A percentile compares a stretch with the other conserved stretches of the same genome.
Evolutionary conservation across 2,329 filamentous ascomycete genomes (phyloP).

Genomic region (Aureobasidium mangrovei): DNA sequence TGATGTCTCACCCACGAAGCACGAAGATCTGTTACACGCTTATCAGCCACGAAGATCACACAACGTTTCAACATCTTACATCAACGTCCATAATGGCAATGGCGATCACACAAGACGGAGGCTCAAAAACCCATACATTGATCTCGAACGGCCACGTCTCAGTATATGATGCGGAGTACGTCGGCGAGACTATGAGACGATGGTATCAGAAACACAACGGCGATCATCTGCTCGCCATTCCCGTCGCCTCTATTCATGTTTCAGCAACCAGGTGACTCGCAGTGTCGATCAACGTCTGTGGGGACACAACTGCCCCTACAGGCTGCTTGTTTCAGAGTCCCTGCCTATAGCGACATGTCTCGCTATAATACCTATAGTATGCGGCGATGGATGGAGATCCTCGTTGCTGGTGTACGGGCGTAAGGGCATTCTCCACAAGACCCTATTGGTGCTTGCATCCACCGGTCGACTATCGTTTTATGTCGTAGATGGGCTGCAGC

Average conservation of each 20-base stretch:
- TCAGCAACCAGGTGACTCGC: background rate
- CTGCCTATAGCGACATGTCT: background rate
- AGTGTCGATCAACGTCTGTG: background rate
- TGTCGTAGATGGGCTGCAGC: too few species aligned
- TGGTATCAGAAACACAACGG: background rate
- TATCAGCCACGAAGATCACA: background rate
- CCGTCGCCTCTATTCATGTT: background rate
- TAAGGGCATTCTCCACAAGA: too few species aligned
- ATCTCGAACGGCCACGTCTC: background rate
- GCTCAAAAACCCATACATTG: background rate
- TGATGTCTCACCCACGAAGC: background rate
- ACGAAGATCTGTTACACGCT: too few species aligned
- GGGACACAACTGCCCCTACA: background rate
- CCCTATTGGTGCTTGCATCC: too few species aligned
- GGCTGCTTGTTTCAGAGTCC: background rate
- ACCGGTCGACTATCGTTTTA: too few species aligned
- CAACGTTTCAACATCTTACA: background rate
- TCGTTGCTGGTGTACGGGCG: too few species aligned
- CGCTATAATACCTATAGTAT: constrained; percentile 4
- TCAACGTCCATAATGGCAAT: background rate
- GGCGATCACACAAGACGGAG: background rate
- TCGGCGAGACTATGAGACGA: background rate
- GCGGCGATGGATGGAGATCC: background rate
- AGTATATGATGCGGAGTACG: background rate
- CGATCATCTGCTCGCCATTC: background rate